A percentile compares a stretch with the other conserved stretches of the same genome.
Conservation (phyloP, 805 yeast species). For the Candida sonorensis region DNA sequence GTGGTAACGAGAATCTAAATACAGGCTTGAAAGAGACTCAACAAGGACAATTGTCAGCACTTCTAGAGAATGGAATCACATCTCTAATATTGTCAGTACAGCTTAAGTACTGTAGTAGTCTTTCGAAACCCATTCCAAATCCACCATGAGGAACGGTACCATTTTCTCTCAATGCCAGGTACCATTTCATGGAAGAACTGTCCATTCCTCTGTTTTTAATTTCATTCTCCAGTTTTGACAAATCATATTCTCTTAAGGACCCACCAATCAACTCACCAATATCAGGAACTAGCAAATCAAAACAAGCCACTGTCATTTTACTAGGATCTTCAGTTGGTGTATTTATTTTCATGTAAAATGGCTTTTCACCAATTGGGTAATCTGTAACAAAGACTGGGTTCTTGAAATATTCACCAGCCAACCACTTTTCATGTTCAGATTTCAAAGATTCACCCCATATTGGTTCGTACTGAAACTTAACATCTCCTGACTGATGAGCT, state of each 20-base stretch:
- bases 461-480: slow-evolving; percentile 36
- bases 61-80: slow-evolving; percentile 80
- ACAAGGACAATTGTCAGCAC: slow-evolving; percentile 47
- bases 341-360: slow-evolving; percentile 82
- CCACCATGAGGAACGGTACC: slow-evolving; percentile 96
- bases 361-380: slow-evolving; percentile 73
- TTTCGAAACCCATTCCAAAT: slow-evolving; percentile 90
- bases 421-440: slow-evolving; percentile 88
- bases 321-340: slow-evolving; percentile 10
- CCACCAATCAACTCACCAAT: slow-evolving; percentile 96
- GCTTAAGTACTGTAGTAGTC: slow-evolving; percentile 67
- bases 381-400: slow-evolving; percentile 86
- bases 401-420: slow-evolving; percentile 61
- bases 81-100: slow-evolving; percentile 80
- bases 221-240: slow-evolving; percentile 38
- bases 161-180: slow-evolving; percentile 59
- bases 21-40: too few relatives aligned
- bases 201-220: slow-evolving; percentile 54
- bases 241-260: slow-evolving; percentile 75
- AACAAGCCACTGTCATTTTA: slow-evolving; percentile 70
- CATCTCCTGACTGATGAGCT: slow-evolving; percentile 25
- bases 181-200: slow-evolving; percentile 66
- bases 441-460: slow-evolving; percentile 68
- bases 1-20: too few relatives aligned
- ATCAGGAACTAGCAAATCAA: slow-evolving; percentile 82